Evolutionary conservation across 768 basidiomycete genomes (phyloP).

Genomic region (Tubosaeta sp.): DNA sequence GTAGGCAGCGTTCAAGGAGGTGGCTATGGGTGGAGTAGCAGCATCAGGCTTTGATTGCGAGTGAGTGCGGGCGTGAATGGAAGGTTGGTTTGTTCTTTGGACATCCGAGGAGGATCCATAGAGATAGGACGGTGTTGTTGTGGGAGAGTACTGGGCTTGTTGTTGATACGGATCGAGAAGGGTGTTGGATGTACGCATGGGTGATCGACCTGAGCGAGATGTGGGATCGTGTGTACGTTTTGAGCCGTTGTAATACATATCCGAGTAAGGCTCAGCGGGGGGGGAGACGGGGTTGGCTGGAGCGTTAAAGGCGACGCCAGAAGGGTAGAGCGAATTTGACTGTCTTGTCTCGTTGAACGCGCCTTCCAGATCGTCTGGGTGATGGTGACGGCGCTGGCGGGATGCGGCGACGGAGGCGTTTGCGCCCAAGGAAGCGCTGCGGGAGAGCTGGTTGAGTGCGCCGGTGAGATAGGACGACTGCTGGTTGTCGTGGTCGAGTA

Average conservation of each 20-base stretch:
- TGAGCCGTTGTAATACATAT: slow-evolving; percentile 59
- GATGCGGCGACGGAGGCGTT: slow-evolving; percentile 40
- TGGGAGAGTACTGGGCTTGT: slow-evolving; percentile 59
- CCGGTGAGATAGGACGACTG: slow-evolving; percentile 46
- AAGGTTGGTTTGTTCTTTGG: slow-evolving; percentile 37
- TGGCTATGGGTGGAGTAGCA: slow-evolving; percentile 42
- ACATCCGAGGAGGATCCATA: slow-evolving; percentile 36
- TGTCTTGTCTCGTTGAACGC: slow-evolving; percentile 40
- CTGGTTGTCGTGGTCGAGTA: slow-evolving; percentile 62
- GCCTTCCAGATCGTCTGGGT: slow-evolving; percentile 64
- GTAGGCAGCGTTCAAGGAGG: slow-evolving; percentile 49
- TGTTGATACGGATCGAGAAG: slow-evolving; percentile 70
- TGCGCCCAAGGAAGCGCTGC: slow-evolving; percentile 62
- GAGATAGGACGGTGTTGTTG: slow-evolving; percentile 44
- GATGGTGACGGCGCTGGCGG: slow-evolving; percentile 60
- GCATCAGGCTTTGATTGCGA: slow-evolving; percentile 54
- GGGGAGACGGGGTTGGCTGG: slow-evolving; percentile 35
- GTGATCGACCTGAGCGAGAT: slow-evolving; percentile 53
- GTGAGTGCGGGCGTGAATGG: slow-evolving; percentile 49
- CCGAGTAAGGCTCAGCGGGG: slow-evolving; percentile 46
- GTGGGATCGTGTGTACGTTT: slow-evolving; percentile 57
- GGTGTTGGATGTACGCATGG: slow-evolving; percentile 51
- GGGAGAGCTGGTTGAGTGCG: slow-evolving; percentile 50
- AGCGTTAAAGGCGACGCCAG: slow-evolving; percentile 46
- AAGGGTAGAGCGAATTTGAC: slow-evolving; percentile 50